Evolutionary conservation across 805 yeast species (phyloP), one percentile per base, ranked within the genome.

Genomic region (Blastobotrys robertii): DNA sequence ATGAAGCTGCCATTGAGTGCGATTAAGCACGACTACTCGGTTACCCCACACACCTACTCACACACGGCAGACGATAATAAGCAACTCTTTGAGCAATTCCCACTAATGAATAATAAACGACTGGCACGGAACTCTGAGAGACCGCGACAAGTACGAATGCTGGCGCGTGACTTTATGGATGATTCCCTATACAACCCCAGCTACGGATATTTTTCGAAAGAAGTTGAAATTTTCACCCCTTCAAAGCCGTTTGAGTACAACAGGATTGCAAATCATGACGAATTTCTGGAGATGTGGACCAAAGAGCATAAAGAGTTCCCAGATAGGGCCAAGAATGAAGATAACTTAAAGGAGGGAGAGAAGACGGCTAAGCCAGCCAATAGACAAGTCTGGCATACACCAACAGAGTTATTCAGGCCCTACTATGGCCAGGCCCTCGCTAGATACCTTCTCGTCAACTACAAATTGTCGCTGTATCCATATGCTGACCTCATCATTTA

Each of bases 341-440:
- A 37, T 43, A 2, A 32, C 38, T 3, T 10, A 22, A 4, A 28
- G 28, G 30, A 30, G 12, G 13, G 34, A 30, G 14, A 15, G 8
- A 8, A 33, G 19, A 6, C 36, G 28, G 3, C 37, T 13, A 11
- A 8, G 40, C 6, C 39, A 41, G 46, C 54, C 36, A 63, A 67
- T 9, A 41, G 51, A 11, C 94, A 85, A 60, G 61, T 84, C 38
- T 85, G 94, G 94, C 94, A 85, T 57, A 85, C 94, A 0, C 95
- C 95, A 1, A 81, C 92, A 0, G 95, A 86, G 59, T 65, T 85
- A 37, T 85, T 85, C 62, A 60, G 79, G 48, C 95, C 95, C 0
- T 79, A 69, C 52, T 85, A 86, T 54, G 95, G 95, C 10, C 84
- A 83, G 58, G 86, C 94, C 0, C 64, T 90, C 44, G 96, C 96